Evolutionary conservation across 2,329 filamentous ascomycete genomes (phyloP).

Genomic region (Alternaria longipes): DNA sequence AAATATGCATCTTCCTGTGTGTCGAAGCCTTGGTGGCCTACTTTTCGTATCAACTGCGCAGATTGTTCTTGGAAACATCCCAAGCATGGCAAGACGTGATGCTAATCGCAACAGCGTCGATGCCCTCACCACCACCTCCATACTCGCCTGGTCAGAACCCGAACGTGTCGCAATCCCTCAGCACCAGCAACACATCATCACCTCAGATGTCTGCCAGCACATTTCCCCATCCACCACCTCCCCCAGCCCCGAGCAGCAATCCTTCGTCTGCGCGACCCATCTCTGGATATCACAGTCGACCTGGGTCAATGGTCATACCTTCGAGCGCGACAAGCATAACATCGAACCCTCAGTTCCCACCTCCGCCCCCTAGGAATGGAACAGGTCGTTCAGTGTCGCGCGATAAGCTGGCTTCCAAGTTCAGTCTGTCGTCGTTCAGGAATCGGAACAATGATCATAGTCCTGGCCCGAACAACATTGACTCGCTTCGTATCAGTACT

Average conservation of each 20-base stretch:
- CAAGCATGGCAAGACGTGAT: constrained; percentile 16
- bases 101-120: constrained; percentile 50
- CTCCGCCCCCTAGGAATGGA: constrained; percentile 47
- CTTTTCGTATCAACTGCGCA: constrained; percentile 1
- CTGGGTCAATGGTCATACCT: constrained; percentile 44
- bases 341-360: constrained; percentile 50
- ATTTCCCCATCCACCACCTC: constrained; percentile 50
- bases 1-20: constrained; percentile 1
- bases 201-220: constrained; percentile 48
- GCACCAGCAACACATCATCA: constrained; percentile 39
- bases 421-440: constrained; percentile 52
- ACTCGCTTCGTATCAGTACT: constrained; percentile 51
- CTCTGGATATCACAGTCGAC: constrained; percentile 43
- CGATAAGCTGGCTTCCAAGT: constrained; percentile 50
- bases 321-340: constrained; percentile 48
- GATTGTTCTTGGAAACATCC: constrained; percentile 4
- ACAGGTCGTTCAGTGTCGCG: constrained; percentile 51
- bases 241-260: constrained; percentile 36
- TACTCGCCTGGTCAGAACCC: constrained; percentile 58
- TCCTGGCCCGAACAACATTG: constrained; percentile 49
- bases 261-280: constrained; percentile 42
- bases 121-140: constrained; percentile 61
- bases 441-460: constrained; percentile 47
- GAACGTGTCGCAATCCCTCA: constrained; percentile 44
- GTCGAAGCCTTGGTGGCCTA: neutral